Evolutionary conservation across 352 stramenopile species (phyloP).

Genomic region (Globisporangium spinosum): DNA sequence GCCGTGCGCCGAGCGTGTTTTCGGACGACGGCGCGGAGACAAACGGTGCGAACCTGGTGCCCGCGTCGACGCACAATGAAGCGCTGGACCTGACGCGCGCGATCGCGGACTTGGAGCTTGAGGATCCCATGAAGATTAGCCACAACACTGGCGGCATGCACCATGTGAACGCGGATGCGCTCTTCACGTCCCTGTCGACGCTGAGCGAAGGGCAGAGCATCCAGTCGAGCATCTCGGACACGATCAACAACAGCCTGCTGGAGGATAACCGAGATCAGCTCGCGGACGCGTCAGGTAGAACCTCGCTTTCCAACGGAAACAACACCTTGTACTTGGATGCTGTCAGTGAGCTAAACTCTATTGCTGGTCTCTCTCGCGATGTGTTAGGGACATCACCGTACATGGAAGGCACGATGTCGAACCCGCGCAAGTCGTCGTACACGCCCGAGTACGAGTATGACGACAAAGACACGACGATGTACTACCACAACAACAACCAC

Average conservation of each 20-base stretch:
- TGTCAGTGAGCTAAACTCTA: slow-evolving; percentile 17
- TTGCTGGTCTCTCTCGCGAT: slow-evolving; percentile 15
- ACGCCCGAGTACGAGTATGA: slow-evolving; percentile 11
- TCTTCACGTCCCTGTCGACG: slow-evolving; percentile 47
- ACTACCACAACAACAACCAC: slow-evolving; percentile 2
- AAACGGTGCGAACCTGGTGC: slow-evolving; percentile 50
- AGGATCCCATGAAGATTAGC: slow-evolving; percentile 85
- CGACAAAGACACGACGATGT: neutral
- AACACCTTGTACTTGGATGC: slow-evolving; percentile 32
- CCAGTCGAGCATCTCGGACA: slow-evolving; percentile 39
- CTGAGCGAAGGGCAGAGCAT: slow-evolving; percentile 55
- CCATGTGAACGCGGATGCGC: slow-evolving; percentile 36
- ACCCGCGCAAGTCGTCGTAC: slow-evolving; percentile 15
- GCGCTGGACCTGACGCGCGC: slow-evolving; percentile 71
- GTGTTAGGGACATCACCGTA: slow-evolving; percentile 14
- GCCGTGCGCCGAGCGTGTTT: slow-evolving; percentile 32
- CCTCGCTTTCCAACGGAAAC: slow-evolving; percentile 22
- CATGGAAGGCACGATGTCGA: slow-evolving; percentile 4
- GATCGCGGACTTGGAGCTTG: slow-evolving; percentile 81
- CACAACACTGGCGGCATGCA: slow-evolving; percentile 32
- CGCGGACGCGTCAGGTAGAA: slow-evolving; percentile 23
- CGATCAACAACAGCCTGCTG: slow-evolving; percentile 24
- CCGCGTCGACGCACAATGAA: slow-evolving; percentile 71
- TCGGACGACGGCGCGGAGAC: slow-evolving; percentile 31
- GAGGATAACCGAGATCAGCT: slow-evolving; percentile 8